Base-by-base conservation (phyloP, 2,329 filamentous ascomycete genomes). In the Aspergillus latus region DNA sequence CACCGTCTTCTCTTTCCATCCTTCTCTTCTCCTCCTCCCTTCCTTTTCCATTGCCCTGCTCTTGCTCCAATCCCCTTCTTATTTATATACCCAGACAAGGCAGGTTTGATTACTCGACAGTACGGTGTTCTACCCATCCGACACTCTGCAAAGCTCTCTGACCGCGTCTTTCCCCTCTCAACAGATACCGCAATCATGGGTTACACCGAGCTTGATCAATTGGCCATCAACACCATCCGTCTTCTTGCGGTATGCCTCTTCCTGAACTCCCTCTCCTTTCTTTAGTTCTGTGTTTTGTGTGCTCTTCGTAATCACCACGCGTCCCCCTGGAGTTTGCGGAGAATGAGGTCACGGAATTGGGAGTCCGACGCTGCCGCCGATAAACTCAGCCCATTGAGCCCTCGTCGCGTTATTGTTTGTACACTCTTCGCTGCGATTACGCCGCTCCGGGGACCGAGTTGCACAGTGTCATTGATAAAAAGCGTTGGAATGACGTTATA, bases 161-260 rank as follows among this genome's bases (percentile, higher is more conserved):
- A 59, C 55, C 36, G 6, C 57, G 48, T 59, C 59, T 65, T 15
- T 21, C 39, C n/a, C 28, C 32, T 21, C 36, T 37, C 55, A 30
- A 34, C 44, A 55, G 68, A 70, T 64, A 65, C 66, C 66, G 76
- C 77, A 74, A 84, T 75, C 71, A 97, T 97, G 93, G 87, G 87
- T 77, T 97, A 89, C 85, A 84, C 84, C 76, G 89, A 97, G 72
- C 78, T 87, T 74, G 94, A 99, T 78, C 82, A 88, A 83, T 85
- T 92, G 80, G 89, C 91, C 74, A 91, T 99, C 82, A 97, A 97
- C 88, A 96, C 93, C 78, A 97, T 99, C 83, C 90, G 94, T 77
- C 80, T 91, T 74, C 86, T 99, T 70, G 92, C 94, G 76, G 94
- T 97, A 88, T 78, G 92, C 88, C 61, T 54, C 45, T 56, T 60